These are phyloP conservation scores for Corylus avellana DNA, from an alignment of 306 rosid genomes.

Conservation along the genomic window DNA sequence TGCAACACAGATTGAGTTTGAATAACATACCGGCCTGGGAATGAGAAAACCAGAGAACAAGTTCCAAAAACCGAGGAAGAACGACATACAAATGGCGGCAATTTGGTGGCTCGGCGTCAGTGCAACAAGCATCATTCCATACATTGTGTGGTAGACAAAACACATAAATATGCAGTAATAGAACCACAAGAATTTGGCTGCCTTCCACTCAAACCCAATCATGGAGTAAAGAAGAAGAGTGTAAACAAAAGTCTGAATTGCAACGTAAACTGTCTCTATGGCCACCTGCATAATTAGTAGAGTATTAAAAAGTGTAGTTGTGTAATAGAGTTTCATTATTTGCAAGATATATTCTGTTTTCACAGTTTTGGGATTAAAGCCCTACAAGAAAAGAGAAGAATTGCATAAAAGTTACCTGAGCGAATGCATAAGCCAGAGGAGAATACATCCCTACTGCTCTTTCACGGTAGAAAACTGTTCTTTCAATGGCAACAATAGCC, in stretches of 20 bases:
- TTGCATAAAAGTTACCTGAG: conserved; percentile 47
- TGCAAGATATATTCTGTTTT: background rate
- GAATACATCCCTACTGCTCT: conserved; percentile 88
- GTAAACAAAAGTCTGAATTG: conserved; percentile 49
- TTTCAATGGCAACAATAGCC: conserved; percentile 58
- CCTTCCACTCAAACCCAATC: conserved; percentile 64
- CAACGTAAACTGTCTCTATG: conserved; percentile 61
- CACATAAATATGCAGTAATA: conserved; percentile 69
- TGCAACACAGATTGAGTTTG: background rate
- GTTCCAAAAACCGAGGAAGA: conserved; percentile 77
- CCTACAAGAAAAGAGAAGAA: background rate
- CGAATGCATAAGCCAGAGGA: conserved; percentile 66
- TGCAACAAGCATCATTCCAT: conserved; percentile 79
- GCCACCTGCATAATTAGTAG: conserved; percentile 51
- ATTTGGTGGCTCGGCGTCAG: conserved; percentile 68
- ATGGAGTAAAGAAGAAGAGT: conserved; percentile 52
- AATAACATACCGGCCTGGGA: conserved; percentile 61
- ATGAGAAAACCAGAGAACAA: conserved; percentile 80
- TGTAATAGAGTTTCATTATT: background rate
- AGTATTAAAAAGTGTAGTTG: background rate
- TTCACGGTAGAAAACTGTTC: conserved; percentile 82
- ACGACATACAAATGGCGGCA: conserved; percentile 65
- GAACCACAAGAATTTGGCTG: conserved; percentile 59
- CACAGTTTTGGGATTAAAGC: background rate
- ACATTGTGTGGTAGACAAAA: conserved; percentile 67